Evolutionary conservation across 2,329 filamentous ascomycete genomes (phyloP), one percentile per base, ranked within the genome.

Genomic region (Passalora sequoiae): DNA sequence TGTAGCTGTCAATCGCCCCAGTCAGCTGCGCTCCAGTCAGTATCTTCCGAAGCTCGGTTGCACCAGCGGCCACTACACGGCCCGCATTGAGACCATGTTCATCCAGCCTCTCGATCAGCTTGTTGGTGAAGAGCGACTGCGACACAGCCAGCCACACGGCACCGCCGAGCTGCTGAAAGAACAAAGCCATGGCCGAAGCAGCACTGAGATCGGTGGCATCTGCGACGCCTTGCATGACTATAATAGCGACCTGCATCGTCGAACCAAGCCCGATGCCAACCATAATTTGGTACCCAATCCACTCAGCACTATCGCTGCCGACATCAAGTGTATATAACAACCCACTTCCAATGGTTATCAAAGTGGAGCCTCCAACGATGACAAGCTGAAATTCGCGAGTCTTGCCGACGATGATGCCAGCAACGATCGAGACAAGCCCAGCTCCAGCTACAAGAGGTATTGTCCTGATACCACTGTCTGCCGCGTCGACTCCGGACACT

Each of bases 231-330:
- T n/a, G n/a, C n/a, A n/a, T n/a, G n/a, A n/a, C n/a, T n/a, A n/a
- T n/a, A n/a, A n/a, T n/a, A n/a, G n/a, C n/a, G n/a, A 32, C 27
- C 35, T 71, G 67, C n/a, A 70, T 57, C 17, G 55, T 56, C 6
- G 67, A 50, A 3, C 72, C 73, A 9, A 69, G 56, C 1, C 71
- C 69, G 3, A 66, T 58, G 15, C 71, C 73, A 2, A 62, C 49
- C 3, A 75, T 46, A 2, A 70, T 57, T 40, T 75, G 69, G 53
- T 69, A 75, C 3, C 71, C 72, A n/a, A 74, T 66, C 71, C 71
- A 75, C 22, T 64, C 58, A 2, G 51, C 59, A 0, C 60, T 57
- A 0, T 64, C 50, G 3, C 70, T 68, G 25, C 54, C 50, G 1
- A 66, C 54, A 13, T 63, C 57, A 2, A 71, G 60, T 0, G 66